phyloP scores from a whole-genome alignment of 176 grass and related monocot genomes.

The Musa schizocarpa region DNA sequence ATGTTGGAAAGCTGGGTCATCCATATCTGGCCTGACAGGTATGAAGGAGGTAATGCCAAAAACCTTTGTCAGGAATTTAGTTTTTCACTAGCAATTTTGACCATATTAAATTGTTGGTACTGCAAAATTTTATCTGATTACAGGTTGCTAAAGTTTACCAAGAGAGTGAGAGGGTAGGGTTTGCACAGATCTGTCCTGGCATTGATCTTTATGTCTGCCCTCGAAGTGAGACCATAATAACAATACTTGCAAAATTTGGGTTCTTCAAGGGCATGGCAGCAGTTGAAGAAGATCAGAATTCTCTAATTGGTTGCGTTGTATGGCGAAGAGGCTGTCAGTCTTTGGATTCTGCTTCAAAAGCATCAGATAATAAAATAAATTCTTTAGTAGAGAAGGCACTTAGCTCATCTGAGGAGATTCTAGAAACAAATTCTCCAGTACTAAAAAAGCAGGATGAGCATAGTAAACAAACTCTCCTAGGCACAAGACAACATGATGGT shows the following conservation, averaged over 20 bases:
- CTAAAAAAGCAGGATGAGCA: not conserved
- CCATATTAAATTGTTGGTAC: constrained; percentile 14
- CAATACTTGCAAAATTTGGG: constrained; percentile 34
- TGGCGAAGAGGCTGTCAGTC: constrained; percentile 19
- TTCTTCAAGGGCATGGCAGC: constrained; percentile 37
- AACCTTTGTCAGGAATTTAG: not conserved
- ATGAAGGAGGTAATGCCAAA: constrained; percentile 23
- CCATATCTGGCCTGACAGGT: constrained; percentile 26
- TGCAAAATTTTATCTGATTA: constrained; percentile 9
- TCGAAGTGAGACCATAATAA: constrained; percentile 31
- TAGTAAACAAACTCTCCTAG: not conserved
- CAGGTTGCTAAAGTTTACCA: constrained; percentile 30
- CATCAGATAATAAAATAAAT: not conserved
- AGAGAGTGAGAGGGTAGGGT: constrained; percentile 35
- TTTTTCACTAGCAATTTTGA: not conserved
- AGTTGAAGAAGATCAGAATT: constrained; percentile 28
- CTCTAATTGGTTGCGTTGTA: constrained; percentile 35
- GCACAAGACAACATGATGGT: constrained; percentile 4
- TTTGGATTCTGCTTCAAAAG: not conserved
- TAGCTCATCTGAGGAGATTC: not conserved
- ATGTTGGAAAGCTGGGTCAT: constrained; percentile 29
- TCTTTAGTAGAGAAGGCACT: not conserved
- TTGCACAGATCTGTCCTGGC: constrained; percentile 28
- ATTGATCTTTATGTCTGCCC: constrained; percentile 40
- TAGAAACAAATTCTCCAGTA: not conserved